These are phyloP conservation scores for Neonothopanus nambi DNA, from an alignment of 1,284 basidiomycete genomes.

Conservation along the genomic window DNA sequence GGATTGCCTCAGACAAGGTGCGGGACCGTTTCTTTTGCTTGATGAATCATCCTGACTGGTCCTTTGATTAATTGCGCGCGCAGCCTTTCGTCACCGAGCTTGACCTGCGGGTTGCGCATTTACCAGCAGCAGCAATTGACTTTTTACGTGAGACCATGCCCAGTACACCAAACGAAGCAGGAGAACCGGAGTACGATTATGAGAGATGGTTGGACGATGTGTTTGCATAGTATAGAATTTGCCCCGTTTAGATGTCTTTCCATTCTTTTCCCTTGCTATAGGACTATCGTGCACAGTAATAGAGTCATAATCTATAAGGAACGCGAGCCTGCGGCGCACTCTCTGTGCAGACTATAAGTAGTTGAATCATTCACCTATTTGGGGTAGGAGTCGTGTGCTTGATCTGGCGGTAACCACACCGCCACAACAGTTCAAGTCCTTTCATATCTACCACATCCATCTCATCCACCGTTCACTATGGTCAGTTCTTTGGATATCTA, in stretches of 20 bases:
- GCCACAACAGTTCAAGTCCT: constrained; percentile 5
- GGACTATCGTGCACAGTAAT: too few relatives aligned
- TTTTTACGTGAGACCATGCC: constrained; percentile 85
- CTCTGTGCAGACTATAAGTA: neutral
- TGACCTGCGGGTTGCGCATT: constrained; percentile 85
- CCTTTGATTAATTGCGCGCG: constrained; percentile 19
- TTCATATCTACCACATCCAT: constrained; percentile 13
- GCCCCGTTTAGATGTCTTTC: neutral
- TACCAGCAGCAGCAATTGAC: constrained; percentile 78
- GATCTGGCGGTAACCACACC: neutral
- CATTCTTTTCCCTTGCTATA: neutral
- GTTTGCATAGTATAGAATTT: constrained; percentile 47
- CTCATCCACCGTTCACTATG: constrained; percentile 9
- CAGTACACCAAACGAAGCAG: constrained; percentile 45
- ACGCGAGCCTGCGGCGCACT: neutral
- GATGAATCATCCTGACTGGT: constrained; percentile 8
- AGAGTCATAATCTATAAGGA: neutral
- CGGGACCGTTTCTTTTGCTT: constrained; percentile 18
- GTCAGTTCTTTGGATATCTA: neutral
- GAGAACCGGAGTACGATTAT: constrained; percentile 75
- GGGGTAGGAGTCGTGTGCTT: constrained; percentile 5
- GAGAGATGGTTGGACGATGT: constrained; percentile 78
- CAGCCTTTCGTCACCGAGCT: constrained; percentile 93
- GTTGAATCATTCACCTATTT: neutral
- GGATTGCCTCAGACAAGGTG: constrained; percentile 90